phyloP scores from a whole-genome alignment of 2,329 filamentous ascomycete genomes.

The Rutstroemia sydowiana region DNA sequence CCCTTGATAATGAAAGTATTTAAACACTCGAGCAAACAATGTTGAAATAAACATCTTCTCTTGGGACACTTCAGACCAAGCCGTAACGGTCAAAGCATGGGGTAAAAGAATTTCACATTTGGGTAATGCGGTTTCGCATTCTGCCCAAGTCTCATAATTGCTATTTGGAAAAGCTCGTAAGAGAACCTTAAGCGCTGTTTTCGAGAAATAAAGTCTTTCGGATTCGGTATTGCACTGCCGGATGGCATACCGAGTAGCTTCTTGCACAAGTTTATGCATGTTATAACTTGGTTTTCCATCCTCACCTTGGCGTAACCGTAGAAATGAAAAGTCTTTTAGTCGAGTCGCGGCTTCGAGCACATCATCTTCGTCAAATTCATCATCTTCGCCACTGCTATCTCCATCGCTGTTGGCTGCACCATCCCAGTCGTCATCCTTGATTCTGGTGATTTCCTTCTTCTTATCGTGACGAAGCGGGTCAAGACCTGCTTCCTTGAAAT shows the following conservation, averaged over 20 bases:
- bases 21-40: not conserved
- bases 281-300: not conserved
- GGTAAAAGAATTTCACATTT: not conserved
- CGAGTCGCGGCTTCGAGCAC: not conserved
- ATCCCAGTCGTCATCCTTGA: not conserved
- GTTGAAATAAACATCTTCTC: not conserved
- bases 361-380: not conserved
- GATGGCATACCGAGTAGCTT: not conserved
- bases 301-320: not conserved
- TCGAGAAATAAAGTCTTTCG: not conserved
- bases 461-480: not conserved
- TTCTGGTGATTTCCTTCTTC: too few species aligned
- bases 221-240: not conserved
- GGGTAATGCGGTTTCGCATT: too few species aligned
- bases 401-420: not conserved
- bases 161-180: not conserved
- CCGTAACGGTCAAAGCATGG: not conserved
- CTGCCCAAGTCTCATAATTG: not conserved
- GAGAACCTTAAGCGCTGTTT: not conserved
- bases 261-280: not conserved
- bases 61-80: not conserved
- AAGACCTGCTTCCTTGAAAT: not conserved
- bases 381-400: not conserved
- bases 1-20: not conserved
- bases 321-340: conserved; percentile 12